A percentile compares a stretch with the other conserved stretches of the same genome.
Evolutionary conservation across 2,329 filamentous ascomycete genomes (phyloP).

Genomic region (Curvularia verruculosa): DNA sequence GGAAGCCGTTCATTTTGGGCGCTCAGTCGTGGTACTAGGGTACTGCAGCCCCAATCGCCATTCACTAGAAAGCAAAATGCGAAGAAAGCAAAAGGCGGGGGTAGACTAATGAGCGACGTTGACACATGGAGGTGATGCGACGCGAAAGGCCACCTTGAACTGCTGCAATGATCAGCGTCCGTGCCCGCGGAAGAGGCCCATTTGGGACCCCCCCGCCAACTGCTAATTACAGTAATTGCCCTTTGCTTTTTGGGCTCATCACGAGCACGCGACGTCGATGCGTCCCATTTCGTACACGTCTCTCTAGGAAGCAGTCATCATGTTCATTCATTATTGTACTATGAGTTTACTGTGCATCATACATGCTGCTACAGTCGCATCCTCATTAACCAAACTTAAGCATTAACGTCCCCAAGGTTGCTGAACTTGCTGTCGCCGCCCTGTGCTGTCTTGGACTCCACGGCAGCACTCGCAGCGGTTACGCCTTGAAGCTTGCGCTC

Average conservation of each 20-base stretch:
- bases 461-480: constrained; percentile 42
- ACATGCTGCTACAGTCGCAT: constrained; percentile 1
- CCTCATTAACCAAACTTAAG: constrained; percentile 1
- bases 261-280: neutral
- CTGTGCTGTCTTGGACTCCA: constrained; percentile 17
- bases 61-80: constrained; percentile 6
- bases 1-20: constrained; percentile 76
- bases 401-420: constrained; percentile 20
- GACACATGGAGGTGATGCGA: constrained; percentile 15
- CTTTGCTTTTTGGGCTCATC: neutral
- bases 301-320: neutral
- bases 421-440: constrained; percentile 34
- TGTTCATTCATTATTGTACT: neutral
- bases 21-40: constrained; percentile 27
- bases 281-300: neutral
- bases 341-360: constrained; percentile 1
- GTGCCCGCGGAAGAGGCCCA: constrained; percentile 30
- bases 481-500: constrained; percentile 46
- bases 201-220: constrained; percentile 23
- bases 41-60: constrained; percentile 37
- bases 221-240: too few species aligned
- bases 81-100: constrained; percentile 17
- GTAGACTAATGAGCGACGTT: constrained; percentile 29
- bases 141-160: constrained; percentile 47
- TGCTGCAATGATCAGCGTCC: constrained; percentile 30